These are phyloP conservation scores for Lathyrus tuberosus DNA, from an alignment of 306 rosid genomes.

Conservation along the genomic window DNA sequence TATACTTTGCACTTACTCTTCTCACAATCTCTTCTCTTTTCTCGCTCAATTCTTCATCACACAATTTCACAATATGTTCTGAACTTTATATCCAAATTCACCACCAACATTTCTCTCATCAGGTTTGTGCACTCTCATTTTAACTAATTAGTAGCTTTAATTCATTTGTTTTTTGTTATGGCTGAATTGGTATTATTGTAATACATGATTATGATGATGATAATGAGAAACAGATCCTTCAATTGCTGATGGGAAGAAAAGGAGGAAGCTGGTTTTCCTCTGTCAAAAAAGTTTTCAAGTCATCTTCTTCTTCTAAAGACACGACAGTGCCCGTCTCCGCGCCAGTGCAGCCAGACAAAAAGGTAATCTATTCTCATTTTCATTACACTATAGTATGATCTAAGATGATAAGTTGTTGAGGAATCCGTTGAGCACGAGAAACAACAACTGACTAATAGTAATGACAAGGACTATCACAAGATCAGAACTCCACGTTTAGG, in stretches of 20 bases:
- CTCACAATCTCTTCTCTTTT: slow-evolving; percentile 37
- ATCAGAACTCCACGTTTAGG: neutral
- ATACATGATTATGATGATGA: neutral
- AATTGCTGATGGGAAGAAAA: slow-evolving; percentile 81
- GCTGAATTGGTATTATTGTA: neutral
- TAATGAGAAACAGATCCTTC: slow-evolving; percentile 42
- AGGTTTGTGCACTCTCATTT: slow-evolving; percentile 36
- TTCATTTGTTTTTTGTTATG: neutral
- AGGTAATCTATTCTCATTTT: slow-evolving; percentile 49
- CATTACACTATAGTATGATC: neutral
- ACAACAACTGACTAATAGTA: neutral
- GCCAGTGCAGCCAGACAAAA: slow-evolving; percentile 42
- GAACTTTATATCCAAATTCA: slow-evolving; percentile 29
- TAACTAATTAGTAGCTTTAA: neutral
- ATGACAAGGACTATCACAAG: neutral
- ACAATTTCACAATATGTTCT: slow-evolving; percentile 21
- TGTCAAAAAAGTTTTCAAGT: slow-evolving; percentile 80
- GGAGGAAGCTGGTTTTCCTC: slow-evolving; percentile 86
- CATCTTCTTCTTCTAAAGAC: slow-evolving; percentile 66
- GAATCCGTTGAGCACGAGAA: neutral
- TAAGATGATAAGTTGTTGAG: neutral
- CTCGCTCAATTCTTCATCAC: slow-evolving; percentile 23
- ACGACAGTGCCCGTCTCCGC: slow-evolving; percentile 42
- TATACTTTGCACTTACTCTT: slow-evolving; percentile 46
- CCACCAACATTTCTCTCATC: slow-evolving; percentile 22